Percentiles rank a stretch among this genome's conserved stretches.
These are phyloP conservation scores for Tricholomella constricta DNA, from an alignment of 768 basidiomycete genomes.

Conservation along the genomic window DNA sequence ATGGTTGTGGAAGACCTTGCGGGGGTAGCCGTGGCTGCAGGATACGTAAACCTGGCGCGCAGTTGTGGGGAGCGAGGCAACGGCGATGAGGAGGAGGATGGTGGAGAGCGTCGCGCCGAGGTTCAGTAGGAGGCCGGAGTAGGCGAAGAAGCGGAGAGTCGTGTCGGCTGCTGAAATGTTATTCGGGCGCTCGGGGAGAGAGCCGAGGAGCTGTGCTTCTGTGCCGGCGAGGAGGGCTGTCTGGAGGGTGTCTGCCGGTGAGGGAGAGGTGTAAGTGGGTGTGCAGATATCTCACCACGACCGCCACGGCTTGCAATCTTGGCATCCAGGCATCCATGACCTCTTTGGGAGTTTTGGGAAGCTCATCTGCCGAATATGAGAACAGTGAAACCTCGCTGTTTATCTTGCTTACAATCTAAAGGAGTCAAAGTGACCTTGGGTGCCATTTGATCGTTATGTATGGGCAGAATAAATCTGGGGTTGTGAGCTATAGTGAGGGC, in stretches of 20 bases:
- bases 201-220: slow-evolving; percentile 19
- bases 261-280: neutral
- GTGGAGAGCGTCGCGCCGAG: slow-evolving; percentile 23
- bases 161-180: slow-evolving; percentile 8
- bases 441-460: slow-evolving; percentile 4
- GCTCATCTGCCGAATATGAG: slow-evolving; percentile 13
- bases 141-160: slow-evolving; percentile 21
- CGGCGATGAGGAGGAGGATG: slow-evolving; percentile 23
- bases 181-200: slow-evolving; percentile 6
- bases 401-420: slow-evolving; percentile 9
- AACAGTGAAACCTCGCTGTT: neutral
- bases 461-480: neutral
- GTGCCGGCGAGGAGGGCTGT: slow-evolving; percentile 22
- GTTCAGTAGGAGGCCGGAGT: slow-evolving; percentile 22
- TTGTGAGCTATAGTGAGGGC: neutral
- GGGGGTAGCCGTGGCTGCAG: slow-evolving; percentile 19
- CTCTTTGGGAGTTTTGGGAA: slow-evolving; percentile 19
- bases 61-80: slow-evolving; percentile 22
- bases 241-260: slow-evolving; percentile 4
- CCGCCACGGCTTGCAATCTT: slow-evolving; percentile 20
- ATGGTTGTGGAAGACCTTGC: slow-evolving; percentile 15
- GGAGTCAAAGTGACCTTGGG: slow-evolving; percentile 7
- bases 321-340: slow-evolving; percentile 24
- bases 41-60: slow-evolving; percentile 23
- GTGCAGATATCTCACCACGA: slow-evolving; percentile 12